Conservation (phyloP, 768 basidiomycete genomes). For the Suillus subaureus region DNA sequence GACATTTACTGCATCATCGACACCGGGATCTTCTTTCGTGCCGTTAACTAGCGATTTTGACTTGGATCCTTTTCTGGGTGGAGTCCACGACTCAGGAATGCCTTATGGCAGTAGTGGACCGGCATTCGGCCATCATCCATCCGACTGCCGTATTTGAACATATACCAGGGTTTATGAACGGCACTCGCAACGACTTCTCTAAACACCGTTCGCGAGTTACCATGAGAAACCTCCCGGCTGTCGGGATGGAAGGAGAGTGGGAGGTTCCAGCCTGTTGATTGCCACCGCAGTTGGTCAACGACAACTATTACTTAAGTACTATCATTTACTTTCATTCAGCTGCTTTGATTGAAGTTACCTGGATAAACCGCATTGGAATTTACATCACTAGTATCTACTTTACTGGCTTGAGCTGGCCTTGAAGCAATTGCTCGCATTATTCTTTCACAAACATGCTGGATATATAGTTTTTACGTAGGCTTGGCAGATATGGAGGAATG, state of each 20-base stretch:
- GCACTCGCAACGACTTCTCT: constrained; percentile 13
- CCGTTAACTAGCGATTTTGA: constrained; percentile 16
- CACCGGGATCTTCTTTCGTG: constrained; percentile 40
- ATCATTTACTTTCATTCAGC: background rate
- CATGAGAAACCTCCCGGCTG: constrained; percentile 61
- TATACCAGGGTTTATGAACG: constrained; percentile 31
- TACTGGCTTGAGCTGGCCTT: constrained; percentile 1
- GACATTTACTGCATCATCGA: constrained; percentile 34
- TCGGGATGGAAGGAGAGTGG: constrained; percentile 74
- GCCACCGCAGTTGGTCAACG: background rate
- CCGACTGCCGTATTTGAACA: constrained; percentile 32
- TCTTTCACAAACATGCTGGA: background rate
- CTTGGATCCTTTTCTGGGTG: constrained; percentile 13
- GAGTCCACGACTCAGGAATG: constrained; percentile 26
- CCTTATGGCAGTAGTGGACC: constrained; percentile 25
- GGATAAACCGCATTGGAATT: constrained; percentile 4
- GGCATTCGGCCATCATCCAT: constrained; percentile 30
- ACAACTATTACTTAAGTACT: background rate
- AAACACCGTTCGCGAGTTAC: constrained; percentile 67
- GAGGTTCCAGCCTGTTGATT: constrained; percentile 69
- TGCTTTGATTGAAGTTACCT: background rate
- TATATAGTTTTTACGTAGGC: background rate
- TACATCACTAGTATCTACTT: constrained; percentile 3
- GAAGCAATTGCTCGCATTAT: constrained; percentile 7
- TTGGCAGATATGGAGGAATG: background rate